Evolutionary conservation across 2,329 filamentous ascomycete species (phyloP), one percentile per base, ranked within the genome.

Genomic region (Calonectria hongkongensis): DNA sequence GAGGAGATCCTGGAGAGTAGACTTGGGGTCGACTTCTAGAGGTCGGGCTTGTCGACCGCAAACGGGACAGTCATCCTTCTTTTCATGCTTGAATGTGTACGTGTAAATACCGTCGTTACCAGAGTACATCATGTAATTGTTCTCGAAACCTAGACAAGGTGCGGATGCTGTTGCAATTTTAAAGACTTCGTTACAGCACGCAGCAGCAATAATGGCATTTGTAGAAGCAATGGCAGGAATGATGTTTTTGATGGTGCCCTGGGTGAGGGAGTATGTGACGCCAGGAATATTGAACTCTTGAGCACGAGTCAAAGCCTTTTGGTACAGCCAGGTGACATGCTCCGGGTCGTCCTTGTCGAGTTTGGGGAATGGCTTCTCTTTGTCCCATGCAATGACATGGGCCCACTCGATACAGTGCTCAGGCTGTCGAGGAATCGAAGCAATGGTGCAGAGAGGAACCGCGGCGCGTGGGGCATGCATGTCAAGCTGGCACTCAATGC

Each of bases 391-490:
- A 75, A 99, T 98, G 81, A 98, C 94, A 83, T 98, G 96, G 0
- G 97, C 97, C 97, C 97, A 99, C 86, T 99, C 97, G 81, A 99
- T 94, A 83, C 97, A 99, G 86, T 99, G 97, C 83, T 98, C 96
- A 1, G 97, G 97, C 82, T 99, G 97, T 16, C 97, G 94, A 12
- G 97, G 97, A 77, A 99, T 98, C 21, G 95, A 97, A 18, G 97
- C 97, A 71, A 99, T 92, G 4, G 97, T 99, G 84, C 97, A 99
- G 33, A 99, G 93, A 1, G 97, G 97, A 0, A 99, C 96, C 16
- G 97, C 95, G n/a, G 95, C 94, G 66, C 96, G 92, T n/a, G 97
- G 97, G 0, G 97, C 96, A 83, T 98, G 96, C 94, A 99, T 98
- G 83, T 98, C 97, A 33, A 99, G 91, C 82, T 99, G 97, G 82